phyloP scores from a whole-genome alignment of 768 basidiomycete genomes.

The Boletellus sp. region DNA sequence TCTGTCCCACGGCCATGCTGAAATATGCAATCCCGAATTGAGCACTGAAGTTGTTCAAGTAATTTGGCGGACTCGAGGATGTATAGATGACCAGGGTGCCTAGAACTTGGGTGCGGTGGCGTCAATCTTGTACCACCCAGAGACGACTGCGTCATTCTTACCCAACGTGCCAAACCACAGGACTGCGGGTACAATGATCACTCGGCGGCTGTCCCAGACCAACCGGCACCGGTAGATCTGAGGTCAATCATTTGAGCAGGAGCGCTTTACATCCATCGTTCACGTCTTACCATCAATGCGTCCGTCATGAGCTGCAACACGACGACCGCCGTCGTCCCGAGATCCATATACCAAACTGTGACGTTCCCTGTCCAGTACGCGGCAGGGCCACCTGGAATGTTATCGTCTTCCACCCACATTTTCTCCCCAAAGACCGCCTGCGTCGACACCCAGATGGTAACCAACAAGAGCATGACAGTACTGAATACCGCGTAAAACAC shows the following conservation, averaged over 20 bases:
- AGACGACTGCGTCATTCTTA: constrained; percentile 2
- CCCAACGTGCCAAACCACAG: constrained; percentile 26
- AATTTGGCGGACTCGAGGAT: constrained; percentile 18
- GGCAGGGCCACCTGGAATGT: constrained; percentile 34
- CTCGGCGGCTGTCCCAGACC: constrained; percentile 25
- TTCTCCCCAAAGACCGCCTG: constrained; percentile 31
- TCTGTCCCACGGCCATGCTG: constrained; percentile 17
- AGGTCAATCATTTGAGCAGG: background rate
- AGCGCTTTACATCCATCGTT: background rate
- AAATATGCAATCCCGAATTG: constrained; percentile 20
- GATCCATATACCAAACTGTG: constrained; percentile 29
- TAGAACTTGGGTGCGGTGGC: constrained; percentile 8
- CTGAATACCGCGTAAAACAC: constrained; percentile 25
- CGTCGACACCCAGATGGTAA: constrained; percentile 31
- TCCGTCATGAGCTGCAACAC: constrained; percentile 36
- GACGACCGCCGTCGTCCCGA: constrained; percentile 28
- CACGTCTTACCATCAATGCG: constrained; percentile 34
- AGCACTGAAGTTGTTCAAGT: constrained; percentile 14
- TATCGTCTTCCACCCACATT: constrained; percentile 34
- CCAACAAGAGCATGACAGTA: constrained; percentile 27
- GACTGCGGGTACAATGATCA: constrained; percentile 17
- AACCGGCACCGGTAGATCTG: constrained; percentile 40
- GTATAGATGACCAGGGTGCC: constrained; percentile 13
- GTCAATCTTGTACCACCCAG: background rate
- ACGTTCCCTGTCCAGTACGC: constrained; percentile 29